These are phyloP conservation scores for Phytophthora pini DNA, from an alignment of 352 stramenopile species.

Conservation along the genomic window DNA sequence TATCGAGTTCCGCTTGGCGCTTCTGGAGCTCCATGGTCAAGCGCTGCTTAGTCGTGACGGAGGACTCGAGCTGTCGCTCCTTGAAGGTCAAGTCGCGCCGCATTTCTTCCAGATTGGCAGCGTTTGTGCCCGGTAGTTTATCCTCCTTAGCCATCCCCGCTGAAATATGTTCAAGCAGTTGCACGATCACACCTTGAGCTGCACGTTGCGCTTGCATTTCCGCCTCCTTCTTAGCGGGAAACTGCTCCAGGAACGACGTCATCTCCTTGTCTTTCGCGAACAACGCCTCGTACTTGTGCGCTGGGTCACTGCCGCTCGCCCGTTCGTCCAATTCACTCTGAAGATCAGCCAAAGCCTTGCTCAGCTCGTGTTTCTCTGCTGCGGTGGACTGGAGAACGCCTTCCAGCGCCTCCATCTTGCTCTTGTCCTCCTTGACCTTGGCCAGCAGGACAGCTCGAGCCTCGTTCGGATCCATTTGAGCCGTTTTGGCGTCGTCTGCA, in stretches of 20 bases:
- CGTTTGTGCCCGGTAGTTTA: constrained; percentile 72
- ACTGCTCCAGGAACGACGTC: constrained; percentile 89
- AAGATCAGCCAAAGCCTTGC: constrained; percentile 60
- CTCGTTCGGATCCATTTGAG: constrained; percentile 91
- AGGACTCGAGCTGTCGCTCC: constrained; percentile 92
- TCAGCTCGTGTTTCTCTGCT: constrained; percentile 65
- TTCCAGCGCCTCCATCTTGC: constrained; percentile 81
- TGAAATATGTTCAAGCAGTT: constrained; percentile 92
- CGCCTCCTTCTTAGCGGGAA: constrained; percentile 73
- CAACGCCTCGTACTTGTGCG: constrained; percentile 89
- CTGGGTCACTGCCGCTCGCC: constrained; percentile 69
- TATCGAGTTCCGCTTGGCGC: constrained; percentile 89
- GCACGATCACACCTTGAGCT: constrained; percentile 85
- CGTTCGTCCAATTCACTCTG: constrained; percentile 73
- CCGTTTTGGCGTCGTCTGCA: constrained; percentile 83
- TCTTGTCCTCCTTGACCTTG: constrained; percentile 90
- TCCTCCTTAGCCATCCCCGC: constrained; percentile 68
- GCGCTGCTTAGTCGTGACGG: constrained; percentile 87
- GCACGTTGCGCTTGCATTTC: constrained; percentile 61
- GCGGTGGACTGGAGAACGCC: constrained; percentile 55
- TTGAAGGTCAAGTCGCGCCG: constrained; percentile 91
- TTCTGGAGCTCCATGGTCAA: constrained; percentile 89
- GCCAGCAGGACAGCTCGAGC: constrained; percentile 78
- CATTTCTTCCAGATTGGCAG: constrained; percentile 87
- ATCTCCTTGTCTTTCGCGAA: constrained; percentile 93